Percentiles rank a stretch among this genome's conserved stretches.
Conservation (phyloP, 2,329 filamentous ascomycete genomes). For the Exophiala lecanii-corni region DNA sequence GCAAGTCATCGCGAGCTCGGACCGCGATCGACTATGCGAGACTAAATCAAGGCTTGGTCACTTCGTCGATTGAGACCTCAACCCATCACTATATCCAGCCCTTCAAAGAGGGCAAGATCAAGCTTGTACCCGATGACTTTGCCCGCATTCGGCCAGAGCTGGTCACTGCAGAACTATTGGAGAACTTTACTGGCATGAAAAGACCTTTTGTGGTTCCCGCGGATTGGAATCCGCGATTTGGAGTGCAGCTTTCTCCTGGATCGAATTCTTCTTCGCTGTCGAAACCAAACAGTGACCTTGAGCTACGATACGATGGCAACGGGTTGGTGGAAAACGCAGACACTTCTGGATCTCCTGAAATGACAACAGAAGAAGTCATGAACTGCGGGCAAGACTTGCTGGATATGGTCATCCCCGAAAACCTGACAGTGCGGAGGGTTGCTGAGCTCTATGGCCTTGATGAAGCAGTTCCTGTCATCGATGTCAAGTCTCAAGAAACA, state of each 20-base stretch:
- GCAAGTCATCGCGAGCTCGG: constrained; percentile 61
- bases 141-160: constrained; percentile 60
- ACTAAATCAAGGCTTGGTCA: constrained; percentile 61
- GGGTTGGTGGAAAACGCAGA: not conserved
- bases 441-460: constrained; percentile 60
- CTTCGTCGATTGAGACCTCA: constrained; percentile 58
- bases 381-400: constrained; percentile 61
- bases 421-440: constrained; percentile 59
- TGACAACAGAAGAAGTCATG: constrained; percentile 42
- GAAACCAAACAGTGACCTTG: constrained; percentile 1
- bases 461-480: constrained; percentile 58
- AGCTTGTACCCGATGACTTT: constrained; percentile 58
- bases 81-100: constrained; percentile 66
- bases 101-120: constrained; percentile 61
- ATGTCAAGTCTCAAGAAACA: constrained; percentile 65
- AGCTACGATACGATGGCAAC: constrained; percentile 8
- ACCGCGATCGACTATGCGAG: constrained; percentile 65
- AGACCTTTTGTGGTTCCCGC: constrained; percentile 65
- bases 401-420: constrained; percentile 64
- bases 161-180: constrained; percentile 59
- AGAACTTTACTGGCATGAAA: constrained; percentile 58
- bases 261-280: not conserved
- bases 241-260: constrained; percentile 1
- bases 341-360: constrained; percentile 1
- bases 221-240: constrained; percentile 51